phyloP scores from a whole-genome alignment of 805 yeast genomes.

The Pichia paraexigua region DNA sequence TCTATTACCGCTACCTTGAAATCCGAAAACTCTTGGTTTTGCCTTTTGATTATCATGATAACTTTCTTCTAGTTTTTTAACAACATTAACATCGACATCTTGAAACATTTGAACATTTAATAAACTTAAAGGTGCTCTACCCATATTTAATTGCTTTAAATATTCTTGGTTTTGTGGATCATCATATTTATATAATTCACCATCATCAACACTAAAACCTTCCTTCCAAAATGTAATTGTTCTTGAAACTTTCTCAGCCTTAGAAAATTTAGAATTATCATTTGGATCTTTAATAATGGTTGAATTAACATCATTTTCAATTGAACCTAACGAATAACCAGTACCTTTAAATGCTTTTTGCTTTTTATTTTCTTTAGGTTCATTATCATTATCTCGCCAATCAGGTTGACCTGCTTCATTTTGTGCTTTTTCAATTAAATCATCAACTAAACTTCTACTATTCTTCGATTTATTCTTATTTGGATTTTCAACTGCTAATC shows the following conservation, averaged over 20 bases:
- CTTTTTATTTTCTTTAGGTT: slow-evolving; percentile 16
- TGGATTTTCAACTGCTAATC: slow-evolving; percentile 73
- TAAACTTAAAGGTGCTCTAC: slow-evolving; percentile 82
- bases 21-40: slow-evolving; percentile 47
- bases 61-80: slow-evolving; percentile 72
- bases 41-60: slow-evolving; percentile 47
- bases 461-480: slow-evolving; percentile 30
- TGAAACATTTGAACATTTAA: slow-evolving; percentile 83
- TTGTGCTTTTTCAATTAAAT: slow-evolving; percentile 60
- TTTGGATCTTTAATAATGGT: slow-evolving; percentile 22
- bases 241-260: slow-evolving; percentile 52
- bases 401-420: slow-evolving; percentile 47
- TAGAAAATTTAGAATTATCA: slow-evolving; percentile 3
- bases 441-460: slow-evolving; percentile 40
- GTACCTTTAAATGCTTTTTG: slow-evolving; percentile 36
- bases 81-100: slow-evolving; percentile 87
- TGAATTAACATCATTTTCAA: slow-evolving; percentile 30
- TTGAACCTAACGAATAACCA: slow-evolving; percentile 47
- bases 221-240: slow-evolving; percentile 93
- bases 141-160: slow-evolving; percentile 73
- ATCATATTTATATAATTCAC: slow-evolving; percentile 76
- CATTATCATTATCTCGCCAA: slow-evolving; percentile 17
- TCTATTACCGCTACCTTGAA: slow-evolving; percentile 72
- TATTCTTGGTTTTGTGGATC: slow-evolving; percentile 83
- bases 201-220: slow-evolving; percentile 94